Conservation (phyloP, 176 grass and related monocot genomes). For the Bothriochloa decipiens region DNA sequence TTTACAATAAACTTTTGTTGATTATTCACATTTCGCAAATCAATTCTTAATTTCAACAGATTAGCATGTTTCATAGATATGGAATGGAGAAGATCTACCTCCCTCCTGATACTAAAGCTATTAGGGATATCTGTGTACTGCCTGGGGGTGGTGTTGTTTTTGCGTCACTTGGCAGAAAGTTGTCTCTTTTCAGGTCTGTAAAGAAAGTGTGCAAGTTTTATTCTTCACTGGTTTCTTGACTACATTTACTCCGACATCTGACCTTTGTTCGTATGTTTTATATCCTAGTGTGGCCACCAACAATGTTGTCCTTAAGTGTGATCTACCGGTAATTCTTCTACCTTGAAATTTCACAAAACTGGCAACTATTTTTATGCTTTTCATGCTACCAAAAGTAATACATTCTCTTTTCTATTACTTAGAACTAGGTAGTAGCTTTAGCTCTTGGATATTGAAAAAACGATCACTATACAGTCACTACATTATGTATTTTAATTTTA, state of each 20-base stretch:
- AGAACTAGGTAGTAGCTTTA: background rate
- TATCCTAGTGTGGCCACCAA: constrained; percentile 67
- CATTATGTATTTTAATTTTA: background rate
- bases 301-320: constrained; percentile 72
- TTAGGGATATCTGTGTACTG: constrained; percentile 78
- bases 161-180: constrained; percentile 81
- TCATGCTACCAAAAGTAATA: background rate
- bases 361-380: constrained; percentile 20
- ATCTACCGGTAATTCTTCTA: constrained; percentile 81
- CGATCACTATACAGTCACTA: background rate
- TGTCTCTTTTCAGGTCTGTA: constrained; percentile 72
- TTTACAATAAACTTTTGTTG: constrained; percentile 11
- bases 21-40: constrained; percentile 36
- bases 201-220: constrained; percentile 27
- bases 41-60: constrained; percentile 52
- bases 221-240: constrained; percentile 8
- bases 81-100: constrained; percentile 64
- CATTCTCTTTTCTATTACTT: background rate
- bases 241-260: constrained; percentile 3
- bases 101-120: constrained; percentile 76
- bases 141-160: constrained; percentile 61
- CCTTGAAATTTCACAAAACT: constrained; percentile 43
- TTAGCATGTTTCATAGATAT: constrained; percentile 68
- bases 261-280: constrained; percentile 40
- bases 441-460: constrained; percentile 13